phyloP scores from a whole-genome alignment of 352 stramenopile species.

The Pythium myriotylum region DNA sequence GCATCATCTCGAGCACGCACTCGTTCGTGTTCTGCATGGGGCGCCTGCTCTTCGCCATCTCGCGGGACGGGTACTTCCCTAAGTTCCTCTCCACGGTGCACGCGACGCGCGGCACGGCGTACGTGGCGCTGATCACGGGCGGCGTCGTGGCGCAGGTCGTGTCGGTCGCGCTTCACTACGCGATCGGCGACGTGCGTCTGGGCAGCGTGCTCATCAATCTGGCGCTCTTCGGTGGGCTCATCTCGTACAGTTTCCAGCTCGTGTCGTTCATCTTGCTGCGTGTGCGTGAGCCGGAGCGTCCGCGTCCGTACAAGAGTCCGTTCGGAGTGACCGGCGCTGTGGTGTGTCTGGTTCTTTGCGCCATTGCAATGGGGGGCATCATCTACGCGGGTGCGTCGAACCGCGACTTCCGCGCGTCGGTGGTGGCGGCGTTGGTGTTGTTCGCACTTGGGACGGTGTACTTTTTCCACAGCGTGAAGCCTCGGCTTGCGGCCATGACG shows the following conservation, averaged over 20 bases:
- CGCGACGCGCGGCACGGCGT: constrained; percentile 36
- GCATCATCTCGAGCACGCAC: constrained; percentile 49
- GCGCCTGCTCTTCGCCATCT: constrained; percentile 52
- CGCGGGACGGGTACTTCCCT: constrained; percentile 51
- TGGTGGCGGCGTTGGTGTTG: constrained; percentile 45
- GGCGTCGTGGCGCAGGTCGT: constrained; percentile 36
- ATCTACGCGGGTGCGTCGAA: constrained; percentile 49
- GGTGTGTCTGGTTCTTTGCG: constrained; percentile 40
- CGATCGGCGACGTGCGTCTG: constrained; percentile 50
- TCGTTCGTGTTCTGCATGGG: constrained; percentile 71
- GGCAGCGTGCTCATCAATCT: constrained; percentile 64
- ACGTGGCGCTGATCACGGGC: constrained; percentile 41
- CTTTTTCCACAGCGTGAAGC: constrained; percentile 5
- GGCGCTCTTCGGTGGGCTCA: constrained; percentile 44
- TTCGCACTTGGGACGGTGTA: constrained; percentile 46
- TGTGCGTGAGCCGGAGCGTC: constrained; percentile 40
- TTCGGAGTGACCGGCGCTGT: constrained; percentile 52
- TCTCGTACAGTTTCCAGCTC: constrained; percentile 63
- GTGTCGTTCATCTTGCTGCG: constrained; percentile 56
- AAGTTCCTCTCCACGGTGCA: constrained; percentile 48
- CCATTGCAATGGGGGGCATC: constrained; percentile 42
- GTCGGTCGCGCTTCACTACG: constrained; percentile 48
- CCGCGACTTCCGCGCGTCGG: constrained; percentile 49
- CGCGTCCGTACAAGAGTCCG: constrained; percentile 48
- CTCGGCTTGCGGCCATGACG: background rate